Conservation (phyloP, 2,329 filamentous ascomycete species). For the Alternaria brassicae region DNA sequence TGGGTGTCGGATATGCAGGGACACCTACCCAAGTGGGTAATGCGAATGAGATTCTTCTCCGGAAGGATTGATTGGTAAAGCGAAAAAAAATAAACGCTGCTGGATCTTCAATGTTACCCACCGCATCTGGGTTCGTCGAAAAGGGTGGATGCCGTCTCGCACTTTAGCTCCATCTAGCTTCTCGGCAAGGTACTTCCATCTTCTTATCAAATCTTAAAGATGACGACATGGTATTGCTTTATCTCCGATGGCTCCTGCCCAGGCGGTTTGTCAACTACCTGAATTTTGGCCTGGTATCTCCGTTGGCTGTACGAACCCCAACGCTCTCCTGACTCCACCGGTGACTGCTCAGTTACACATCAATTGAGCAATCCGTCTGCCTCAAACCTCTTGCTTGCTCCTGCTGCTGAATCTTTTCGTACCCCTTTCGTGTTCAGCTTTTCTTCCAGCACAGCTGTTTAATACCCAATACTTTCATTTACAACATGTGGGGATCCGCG, state of each 20-base stretch:
- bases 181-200: constrained; percentile 12
- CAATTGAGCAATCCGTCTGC: not conserved
- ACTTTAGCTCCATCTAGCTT: constrained; percentile 6
- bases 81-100: not conserved
- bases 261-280: constrained; percentile 16
- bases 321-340: not conserved
- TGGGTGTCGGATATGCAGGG: constrained; percentile 7
- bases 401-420: not conserved
- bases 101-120: not conserved
- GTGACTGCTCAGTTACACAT: not conserved
- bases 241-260: constrained; percentile 24
- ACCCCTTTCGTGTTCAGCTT: not conserved
- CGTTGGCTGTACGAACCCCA: not conserved
- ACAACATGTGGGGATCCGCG: constrained; percentile 34
- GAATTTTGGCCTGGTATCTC: constrained; percentile 8
- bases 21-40: constrained; percentile 1
- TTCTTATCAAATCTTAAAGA: constrained; percentile 16
- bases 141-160: constrained; percentile 1
- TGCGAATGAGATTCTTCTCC: not conserved
- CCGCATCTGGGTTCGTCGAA: not conserved
- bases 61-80: constrained; percentile 12
- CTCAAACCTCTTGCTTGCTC: not conserved
- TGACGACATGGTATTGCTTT: constrained; percentile 21
- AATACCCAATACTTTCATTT: constrained; percentile 1
- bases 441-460: not conserved